Percentiles rank a stretch among this genome's conserved stretches.
Conservation (phyloP, 257 asterid species). For the Nicotiana tabacum region DNA sequence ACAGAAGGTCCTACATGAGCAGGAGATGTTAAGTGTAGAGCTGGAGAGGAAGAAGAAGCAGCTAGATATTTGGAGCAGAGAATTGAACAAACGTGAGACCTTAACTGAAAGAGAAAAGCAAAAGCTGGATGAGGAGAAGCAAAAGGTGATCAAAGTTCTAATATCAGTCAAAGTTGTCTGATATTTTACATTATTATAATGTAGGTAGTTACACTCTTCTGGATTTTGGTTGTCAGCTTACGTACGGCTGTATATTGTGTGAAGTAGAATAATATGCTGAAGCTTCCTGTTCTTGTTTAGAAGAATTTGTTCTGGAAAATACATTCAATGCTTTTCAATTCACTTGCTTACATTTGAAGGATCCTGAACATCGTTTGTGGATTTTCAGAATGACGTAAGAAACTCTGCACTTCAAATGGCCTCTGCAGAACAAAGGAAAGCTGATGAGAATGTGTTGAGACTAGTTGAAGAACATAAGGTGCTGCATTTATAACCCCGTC, state of each 20-base stretch:
- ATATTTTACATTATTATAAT: not conserved
- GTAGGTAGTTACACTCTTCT: not conserved
- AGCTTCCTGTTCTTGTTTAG: not conserved
- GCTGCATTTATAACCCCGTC: not conserved
- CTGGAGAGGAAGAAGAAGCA: constrained; percentile 57
- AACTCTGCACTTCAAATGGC: constrained; percentile 69
- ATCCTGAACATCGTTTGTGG: not conserved
- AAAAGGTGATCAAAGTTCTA: constrained; percentile 34
- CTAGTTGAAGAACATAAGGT: constrained; percentile 84
- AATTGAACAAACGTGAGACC: constrained; percentile 71
- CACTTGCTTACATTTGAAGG: not conserved
- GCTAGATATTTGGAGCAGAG: constrained; percentile 75
- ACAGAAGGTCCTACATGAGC: constrained; percentile 60
- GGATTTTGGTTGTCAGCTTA: not conserved
- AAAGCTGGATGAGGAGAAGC: constrained; percentile 78
- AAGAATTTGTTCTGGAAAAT: not conserved
- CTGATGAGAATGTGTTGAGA: constrained; percentile 67
- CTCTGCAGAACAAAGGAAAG: constrained; percentile 66
- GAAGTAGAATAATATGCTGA: not conserved
- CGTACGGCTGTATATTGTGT: not conserved
- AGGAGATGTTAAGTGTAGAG: constrained; percentile 56
- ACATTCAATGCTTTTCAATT: not conserved
- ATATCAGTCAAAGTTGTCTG: not conserved
- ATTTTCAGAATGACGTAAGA: constrained; percentile 56
- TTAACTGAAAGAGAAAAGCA: constrained; percentile 69